Evolutionary conservation across 192 early-diverging fungal species (phyloP), one percentile per base, ranked within the genome.

Genomic region (Cladochytrium replicatum): DNA sequence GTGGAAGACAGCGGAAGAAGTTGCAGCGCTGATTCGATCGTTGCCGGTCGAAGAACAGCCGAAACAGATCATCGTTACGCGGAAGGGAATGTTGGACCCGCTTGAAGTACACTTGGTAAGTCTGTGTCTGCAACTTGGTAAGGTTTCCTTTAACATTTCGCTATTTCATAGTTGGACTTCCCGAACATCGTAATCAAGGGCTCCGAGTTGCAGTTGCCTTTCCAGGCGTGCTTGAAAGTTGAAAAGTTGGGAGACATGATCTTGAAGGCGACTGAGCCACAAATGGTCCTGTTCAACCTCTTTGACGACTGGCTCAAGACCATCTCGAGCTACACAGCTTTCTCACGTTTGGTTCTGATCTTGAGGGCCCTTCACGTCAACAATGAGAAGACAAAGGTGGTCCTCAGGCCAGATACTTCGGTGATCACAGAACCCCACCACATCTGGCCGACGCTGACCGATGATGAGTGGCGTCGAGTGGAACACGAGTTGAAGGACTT

Each of bases 1-100:
- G 55, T 99, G 95, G 95, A 99, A 99, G 80, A 97, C 95, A 2
- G 95, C 95, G 7, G 95, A 99, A 84, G 95, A 99, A 88, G 91
- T 96, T 0, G 95, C 91, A 25, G 95, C 95, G 21, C 76, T 99
- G 66, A 93, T 99, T 78, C 87, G 95, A 47, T 99, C 95, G 6
- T 63, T 99, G 42, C 93, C 95, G 26, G 84, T 97, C 11, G 95
- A 99, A 80, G 95, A 99, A 78, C 95, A 99, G 72, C 95, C 95
- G 22, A 95, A 94, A 64, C 95, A 99, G 63, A 87, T 99, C 46
- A 97, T 99, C 74, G 95, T 99, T 13, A 93, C 95, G 26, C 81
- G 95, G 63, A 97, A 94, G 73, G 95, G 95, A 47, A 99, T 99
- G 93, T 75, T 99, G 71, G 95, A 99, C 75, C 95, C 95, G 43